phyloP scores from a whole-genome alignment of 2,329 filamentous ascomycete genomes.

The Exophiala oligosperma region DNA sequence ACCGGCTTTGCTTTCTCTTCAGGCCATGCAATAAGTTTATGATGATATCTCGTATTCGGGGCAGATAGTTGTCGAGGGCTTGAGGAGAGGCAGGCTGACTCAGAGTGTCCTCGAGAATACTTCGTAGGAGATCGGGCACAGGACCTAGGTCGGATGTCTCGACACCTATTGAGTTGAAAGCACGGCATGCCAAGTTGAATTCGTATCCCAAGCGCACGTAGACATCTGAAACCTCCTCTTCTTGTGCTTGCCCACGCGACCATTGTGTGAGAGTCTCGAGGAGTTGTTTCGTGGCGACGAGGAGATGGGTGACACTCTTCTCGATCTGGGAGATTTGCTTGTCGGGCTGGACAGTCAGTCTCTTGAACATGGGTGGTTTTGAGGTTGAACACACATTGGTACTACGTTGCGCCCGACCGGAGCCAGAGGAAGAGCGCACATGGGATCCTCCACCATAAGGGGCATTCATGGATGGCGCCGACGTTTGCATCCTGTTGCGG shows the following conservation, averaged over 20 bases:
- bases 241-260: slow-evolving; percentile 88
- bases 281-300: slow-evolving; percentile 96
- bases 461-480: slow-evolving; percentile 14
- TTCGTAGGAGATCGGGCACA: slow-evolving; percentile 84
- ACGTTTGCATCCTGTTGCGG: slow-evolving; percentile 12
- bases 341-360: slow-evolving; percentile 53
- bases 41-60: slow-evolving; percentile 95
- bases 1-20: slow-evolving; percentile 93
- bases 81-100: slow-evolving; percentile 94
- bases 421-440: slow-evolving; percentile 20
- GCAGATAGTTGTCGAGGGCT: slow-evolving; percentile 90
- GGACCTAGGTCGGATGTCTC: slow-evolving; percentile 93
- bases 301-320: slow-evolving; percentile 95
- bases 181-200: slow-evolving; percentile 97
- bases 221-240: slow-evolving; percentile 95
- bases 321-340: slow-evolving; percentile 92
- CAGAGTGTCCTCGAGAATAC: slow-evolving; percentile 90
- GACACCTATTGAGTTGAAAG: slow-evolving; percentile 95
- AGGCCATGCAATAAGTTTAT: slow-evolving; percentile 94
- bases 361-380: slow-evolving; percentile 12
- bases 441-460: slow-evolving; percentile 13
- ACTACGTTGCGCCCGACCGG: slow-evolving; percentile 20
- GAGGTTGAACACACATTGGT: slow-evolving; percentile 46
- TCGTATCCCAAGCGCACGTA: slow-evolving; percentile 97
- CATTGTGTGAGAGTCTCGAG: slow-evolving; percentile 97